Conservation (phyloP, 2,329 filamentous ascomycete genomes). For the Clarireedia monteithiana region DNA sequence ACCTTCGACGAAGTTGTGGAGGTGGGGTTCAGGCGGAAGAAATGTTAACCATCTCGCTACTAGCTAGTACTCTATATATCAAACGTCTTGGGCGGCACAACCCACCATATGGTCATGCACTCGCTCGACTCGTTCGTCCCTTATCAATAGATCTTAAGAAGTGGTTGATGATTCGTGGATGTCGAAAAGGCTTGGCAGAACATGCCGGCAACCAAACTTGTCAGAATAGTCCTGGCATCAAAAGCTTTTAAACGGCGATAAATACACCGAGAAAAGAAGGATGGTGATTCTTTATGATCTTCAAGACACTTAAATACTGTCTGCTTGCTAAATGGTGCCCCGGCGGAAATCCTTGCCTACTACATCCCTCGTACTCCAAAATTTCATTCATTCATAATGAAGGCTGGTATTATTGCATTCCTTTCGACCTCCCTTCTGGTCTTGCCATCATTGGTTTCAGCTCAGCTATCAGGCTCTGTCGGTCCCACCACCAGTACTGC, state of each 20-base stretch:
- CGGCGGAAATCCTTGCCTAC: not conserved
- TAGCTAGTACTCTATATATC: not conserved
- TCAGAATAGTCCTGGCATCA: not conserved
- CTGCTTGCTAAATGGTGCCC: not conserved
- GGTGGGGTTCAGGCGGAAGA: not conserved
- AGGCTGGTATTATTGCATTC: constrained; percentile 8
- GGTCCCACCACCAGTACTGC: constrained; percentile 22
- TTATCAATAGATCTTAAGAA: not conserved
- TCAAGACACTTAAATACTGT: not conserved
- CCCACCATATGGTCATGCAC: not conserved
- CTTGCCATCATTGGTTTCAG: constrained; percentile 10
- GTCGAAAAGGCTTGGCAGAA: not conserved
- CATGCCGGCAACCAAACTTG: not conserved
- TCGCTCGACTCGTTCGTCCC: not conserved
- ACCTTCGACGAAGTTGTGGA: not conserved
- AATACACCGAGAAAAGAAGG: not conserved
- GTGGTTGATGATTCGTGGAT: not conserved
- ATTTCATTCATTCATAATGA: constrained; percentile 9
- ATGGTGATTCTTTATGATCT: not conserved
- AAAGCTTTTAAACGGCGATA: not conserved
- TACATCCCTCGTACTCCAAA: not conserved
- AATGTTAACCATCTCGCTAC: not conserved
- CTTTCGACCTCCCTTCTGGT: constrained; percentile 4
- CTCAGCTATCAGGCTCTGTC: constrained; percentile 21
- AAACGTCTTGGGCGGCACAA: not conserved